Base-by-base conservation (phyloP, 2,329 filamentous ascomycete genomes). In the Clarireedia sp. region DNA sequence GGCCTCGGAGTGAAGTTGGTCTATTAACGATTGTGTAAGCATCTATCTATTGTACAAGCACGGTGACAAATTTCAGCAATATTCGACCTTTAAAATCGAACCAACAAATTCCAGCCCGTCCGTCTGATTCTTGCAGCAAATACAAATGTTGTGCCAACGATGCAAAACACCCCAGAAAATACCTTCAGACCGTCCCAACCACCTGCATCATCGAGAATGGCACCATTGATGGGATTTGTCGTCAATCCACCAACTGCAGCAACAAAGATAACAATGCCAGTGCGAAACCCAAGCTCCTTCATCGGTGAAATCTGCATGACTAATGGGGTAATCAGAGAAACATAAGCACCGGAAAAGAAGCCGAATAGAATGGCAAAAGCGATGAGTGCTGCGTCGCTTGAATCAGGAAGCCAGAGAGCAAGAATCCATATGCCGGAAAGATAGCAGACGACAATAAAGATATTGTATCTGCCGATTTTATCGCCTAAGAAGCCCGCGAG, bases 231-330 rank as follows among this genome's bases (percentile, higher is more conserved):
- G 0, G 85, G 85, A 40, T 75, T 80, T 0, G 83, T 82, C 0
- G 80, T 81, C 46, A 90, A 70, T 1, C 80, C 82, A 2, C 81
- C 84, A 23, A 89, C 71, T 1, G 80, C 77, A 54, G 81, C 73
- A 40, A 83, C 64, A 17, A 79, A 78, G 66, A 84, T 86, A 16
- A 80, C 74, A 0, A 78, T 75, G 0, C 86, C 86, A 1, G 78
- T 81, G 6, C 86, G 76, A 3, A 81, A 76, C 16, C 86, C 87
- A 24, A 90, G 82, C 67, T 87, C 75, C n/a, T 78, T 73, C 24
- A 88, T 76, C 48, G 86, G 81, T 1, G 79, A 82, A 57, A 89
- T 84, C 63, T 89, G 82, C 1, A 83, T 83, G n/a, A 90, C 73
- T 12, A 86, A 71, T 0, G 83, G 77, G 0, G 85, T 81, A 0